phyloP scores from a whole-genome alignment of 176 grass and related monocot species.

The Rhynchospora breviuscula region DNA sequence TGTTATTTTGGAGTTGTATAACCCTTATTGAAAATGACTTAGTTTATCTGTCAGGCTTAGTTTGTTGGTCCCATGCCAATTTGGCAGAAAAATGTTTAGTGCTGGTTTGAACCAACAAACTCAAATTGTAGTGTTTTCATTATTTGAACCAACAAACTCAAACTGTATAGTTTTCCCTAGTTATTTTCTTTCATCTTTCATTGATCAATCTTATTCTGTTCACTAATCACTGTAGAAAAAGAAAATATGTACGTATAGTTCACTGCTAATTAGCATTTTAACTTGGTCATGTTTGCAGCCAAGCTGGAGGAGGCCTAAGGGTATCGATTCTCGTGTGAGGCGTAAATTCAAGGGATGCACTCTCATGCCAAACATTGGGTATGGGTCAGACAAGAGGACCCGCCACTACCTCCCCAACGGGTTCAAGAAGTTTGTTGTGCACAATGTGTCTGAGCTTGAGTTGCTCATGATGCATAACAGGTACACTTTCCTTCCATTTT shows the following conservation, averaged over 20 bases:
- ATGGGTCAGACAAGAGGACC: constrained; percentile 48
- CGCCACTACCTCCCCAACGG: constrained; percentile 74
- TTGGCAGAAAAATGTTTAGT: not conserved
- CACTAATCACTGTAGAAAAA: not conserved
- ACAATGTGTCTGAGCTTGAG: constrained; percentile 61
- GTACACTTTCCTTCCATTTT: not conserved
- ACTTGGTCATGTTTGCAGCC: not conserved
- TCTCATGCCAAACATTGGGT: constrained; percentile 49
- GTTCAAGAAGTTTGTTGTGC: constrained; percentile 77
- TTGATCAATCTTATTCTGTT: not conserved
- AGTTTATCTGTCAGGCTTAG: not conserved
- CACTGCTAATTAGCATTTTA: not conserved
- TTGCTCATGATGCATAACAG: constrained; percentile 84
- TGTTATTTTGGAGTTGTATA: not conserved
- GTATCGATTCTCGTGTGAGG: constrained; percentile 59
- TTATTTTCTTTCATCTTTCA: not conserved
- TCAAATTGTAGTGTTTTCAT: not conserved
- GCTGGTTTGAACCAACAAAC: not conserved
- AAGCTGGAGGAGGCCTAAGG: constrained; percentile 51
- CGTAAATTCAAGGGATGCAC: constrained; percentile 55
- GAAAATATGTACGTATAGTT: not conserved
- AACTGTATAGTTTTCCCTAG: not conserved
- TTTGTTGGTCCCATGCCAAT: not conserved
- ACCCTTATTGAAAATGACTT: not conserved
- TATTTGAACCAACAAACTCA: not conserved